A percentile compares a stretch with the other conserved stretches of the same genome.
These are phyloP conservation scores for Benincasa hispida DNA, from an alignment of 306 rosid genomes.

Conservation along the genomic window DNA sequence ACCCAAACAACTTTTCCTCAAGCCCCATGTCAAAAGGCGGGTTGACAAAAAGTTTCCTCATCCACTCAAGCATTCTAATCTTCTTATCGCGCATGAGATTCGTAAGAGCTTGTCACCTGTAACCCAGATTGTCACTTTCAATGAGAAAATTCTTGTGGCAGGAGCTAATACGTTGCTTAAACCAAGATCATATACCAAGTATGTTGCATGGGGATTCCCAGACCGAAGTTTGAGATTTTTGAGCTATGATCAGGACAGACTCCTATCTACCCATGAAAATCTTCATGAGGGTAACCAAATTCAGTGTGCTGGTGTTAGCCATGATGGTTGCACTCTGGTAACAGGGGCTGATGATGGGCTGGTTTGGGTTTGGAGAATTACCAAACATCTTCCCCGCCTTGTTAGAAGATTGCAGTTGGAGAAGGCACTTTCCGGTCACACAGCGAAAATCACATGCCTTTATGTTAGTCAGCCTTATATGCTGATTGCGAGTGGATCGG, in stretches of 20 bases:
- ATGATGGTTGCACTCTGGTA: slow-evolving; percentile 82
- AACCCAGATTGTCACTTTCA: slow-evolving; percentile 64
- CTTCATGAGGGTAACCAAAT: slow-evolving; percentile 87
- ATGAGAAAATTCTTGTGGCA: slow-evolving; percentile 78
- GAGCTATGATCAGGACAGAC: slow-evolving; percentile 87
- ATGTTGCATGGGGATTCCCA: slow-evolving; percentile 96
- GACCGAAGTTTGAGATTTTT: slow-evolving; percentile 91
- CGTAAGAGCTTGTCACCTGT: slow-evolving; percentile 66
- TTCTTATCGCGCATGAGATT: slow-evolving; percentile 68
- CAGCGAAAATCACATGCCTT: slow-evolving; percentile 78
- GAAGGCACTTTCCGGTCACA: slow-evolving; percentile 87
- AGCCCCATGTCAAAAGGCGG: slow-evolving; percentile 79
- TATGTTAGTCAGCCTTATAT: slow-evolving; percentile 95
- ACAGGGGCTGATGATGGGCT: slow-evolving; percentile 97
- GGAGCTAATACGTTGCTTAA: slow-evolving; percentile 68
- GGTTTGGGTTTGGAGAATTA: slow-evolving; percentile 86
- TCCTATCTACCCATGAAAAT: slow-evolving; percentile 93
- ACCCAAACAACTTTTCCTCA: slow-evolving; percentile 88
- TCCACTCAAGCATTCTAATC: slow-evolving; percentile 76
- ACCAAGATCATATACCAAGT: slow-evolving; percentile 86
- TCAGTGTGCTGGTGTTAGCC: slow-evolving; percentile 74
- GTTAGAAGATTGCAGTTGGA: slow-evolving; percentile 62
- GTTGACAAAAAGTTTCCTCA: slow-evolving; percentile 74
- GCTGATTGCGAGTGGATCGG: slow-evolving; percentile 94
- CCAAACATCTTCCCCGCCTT: slow-evolving; percentile 52